Base-by-base conservation (phyloP, 169 alveolate species). In the Haemoproteus tartakovskyi region DNA sequence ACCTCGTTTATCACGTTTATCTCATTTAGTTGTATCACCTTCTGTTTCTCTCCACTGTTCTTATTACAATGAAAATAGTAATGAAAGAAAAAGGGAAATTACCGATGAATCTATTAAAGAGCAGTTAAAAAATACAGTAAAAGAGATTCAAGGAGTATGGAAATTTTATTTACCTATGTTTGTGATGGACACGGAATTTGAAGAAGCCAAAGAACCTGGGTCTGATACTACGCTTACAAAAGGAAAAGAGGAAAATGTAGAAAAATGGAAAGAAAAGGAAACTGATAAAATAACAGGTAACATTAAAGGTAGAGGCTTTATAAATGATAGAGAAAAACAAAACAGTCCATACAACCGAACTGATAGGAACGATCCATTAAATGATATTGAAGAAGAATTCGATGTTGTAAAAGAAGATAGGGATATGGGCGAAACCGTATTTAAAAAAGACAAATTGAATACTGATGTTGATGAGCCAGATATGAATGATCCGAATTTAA, bases 81-180 rank as follows among this genome's bases (percentile, higher is more conserved):
- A 5, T 14, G 33, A 8, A 29, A 41, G 40, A 22, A 27, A 43
- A 33, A 67, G 41, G 11, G 36, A 54, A 12, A 21, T 18, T 33
- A 21, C 37, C 3, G 40, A 37, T 2, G 40, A 6, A 24, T 22
- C 33, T 3, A 3, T 12, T 21, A 27, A 63, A 41, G 63, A 63
- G 14, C 48, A 50, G 27, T n/a, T 2, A 36, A 46, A 33, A 67
- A 27, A 52, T n/a, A 43, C 47, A 22, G 18, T 47, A 3, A 74
- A 74, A 38, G 84, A 74, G 43, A 74, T 74, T 12, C 84, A 74
- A 18, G 84, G 84, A 5, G 84, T 74, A 19, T 74, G 84, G 84
- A 74, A 74, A 40, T 74, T 74, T 33, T 74, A 56, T 40, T 33
- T 74, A 29, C 84, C 84, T 37, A 11, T 57, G 18, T 56, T 21